These are phyloP conservation scores for Geranomyces michiganensis DNA, from an alignment of 192 early-diverging fungal species.

Conservation along the genomic window DNA sequence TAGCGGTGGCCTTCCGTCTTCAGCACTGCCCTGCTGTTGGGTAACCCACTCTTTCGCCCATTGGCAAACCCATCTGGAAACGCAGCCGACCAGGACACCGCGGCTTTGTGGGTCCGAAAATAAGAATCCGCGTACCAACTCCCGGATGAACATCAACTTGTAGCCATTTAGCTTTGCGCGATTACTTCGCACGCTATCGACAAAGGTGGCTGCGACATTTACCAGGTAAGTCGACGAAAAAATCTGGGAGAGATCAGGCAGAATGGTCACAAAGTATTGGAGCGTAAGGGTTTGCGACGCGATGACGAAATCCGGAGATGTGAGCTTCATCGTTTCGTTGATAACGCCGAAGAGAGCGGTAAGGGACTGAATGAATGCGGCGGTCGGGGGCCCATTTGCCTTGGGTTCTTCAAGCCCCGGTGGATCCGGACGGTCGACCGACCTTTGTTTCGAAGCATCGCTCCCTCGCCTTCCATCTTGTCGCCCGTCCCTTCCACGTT, in stretches of 20 bases:
- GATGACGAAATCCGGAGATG: conserved; percentile 56
- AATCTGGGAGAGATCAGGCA: conserved; percentile 47
- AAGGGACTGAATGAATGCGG: conserved; percentile 53
- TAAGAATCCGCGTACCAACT: conserved; percentile 41
- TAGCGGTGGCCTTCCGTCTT: neutral
- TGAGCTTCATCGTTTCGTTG: conserved; percentile 54
- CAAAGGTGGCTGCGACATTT: conserved; percentile 37
- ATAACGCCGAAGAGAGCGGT: conserved; percentile 46
- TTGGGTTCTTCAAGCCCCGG: neutral
- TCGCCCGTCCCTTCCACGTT: neutral
- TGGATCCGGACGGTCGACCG: neutral
- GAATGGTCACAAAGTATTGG: conserved; percentile 43
- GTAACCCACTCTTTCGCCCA: conserved; percentile 25
- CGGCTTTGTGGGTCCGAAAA: conserved; percentile 40
- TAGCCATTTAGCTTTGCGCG: conserved; percentile 37
- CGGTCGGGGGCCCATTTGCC: conserved; percentile 12
- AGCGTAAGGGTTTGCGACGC: conserved; percentile 63
- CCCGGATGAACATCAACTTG: conserved; percentile 45
- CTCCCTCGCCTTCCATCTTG: neutral
- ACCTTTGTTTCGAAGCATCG: neutral
- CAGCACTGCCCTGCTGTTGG: conserved; percentile 17
- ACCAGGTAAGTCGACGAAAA: conserved; percentile 35
- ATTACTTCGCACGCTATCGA: conserved; percentile 35
- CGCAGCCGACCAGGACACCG: conserved; percentile 31
- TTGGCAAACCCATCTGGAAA: conserved; percentile 46